phyloP scores from a whole-genome alignment of 306 rosid species.

The Prunus armeniaca region DNA sequence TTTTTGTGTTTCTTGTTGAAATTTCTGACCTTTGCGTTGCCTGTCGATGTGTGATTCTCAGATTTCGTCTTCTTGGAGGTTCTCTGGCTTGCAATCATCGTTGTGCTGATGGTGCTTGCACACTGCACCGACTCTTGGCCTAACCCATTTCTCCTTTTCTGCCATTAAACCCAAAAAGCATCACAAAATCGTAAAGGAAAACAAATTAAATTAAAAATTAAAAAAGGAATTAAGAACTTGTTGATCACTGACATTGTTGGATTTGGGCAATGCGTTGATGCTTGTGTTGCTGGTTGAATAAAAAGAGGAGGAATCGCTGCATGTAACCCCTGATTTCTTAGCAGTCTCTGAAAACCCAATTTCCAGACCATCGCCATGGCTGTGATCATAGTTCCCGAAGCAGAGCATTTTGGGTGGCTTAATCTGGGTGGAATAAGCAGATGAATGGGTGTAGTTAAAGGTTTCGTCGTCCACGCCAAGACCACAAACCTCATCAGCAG shows the following conservation, averaged over 20 bases:
- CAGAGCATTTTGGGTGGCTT: constrained; percentile 70
- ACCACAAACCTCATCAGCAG: constrained; percentile 39
- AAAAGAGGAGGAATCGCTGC: constrained; percentile 56
- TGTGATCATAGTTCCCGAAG: constrained; percentile 36
- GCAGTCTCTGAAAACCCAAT: constrained; percentile 21
- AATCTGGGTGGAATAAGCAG: constrained; percentile 34
- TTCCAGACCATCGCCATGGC: background rate
- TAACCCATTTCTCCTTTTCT: constrained; percentile 60
- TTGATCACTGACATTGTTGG: constrained; percentile 36
- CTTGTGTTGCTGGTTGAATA: constrained; percentile 50
- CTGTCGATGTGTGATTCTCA: constrained; percentile 35
- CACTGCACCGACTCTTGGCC: constrained; percentile 29
- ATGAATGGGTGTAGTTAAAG: constrained; percentile 24
- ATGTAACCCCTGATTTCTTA: constrained; percentile 53
- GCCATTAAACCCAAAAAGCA: constrained; percentile 11
- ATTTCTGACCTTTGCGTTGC: constrained; percentile 61
- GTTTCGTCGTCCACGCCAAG: constrained; percentile 32
- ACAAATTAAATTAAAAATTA: background rate
- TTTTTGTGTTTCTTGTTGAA: background rate
- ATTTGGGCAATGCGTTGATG: constrained; percentile 27
- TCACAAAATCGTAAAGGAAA: background rate
- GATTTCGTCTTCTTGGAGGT: constrained; percentile 49
- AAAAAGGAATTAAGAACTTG: background rate
- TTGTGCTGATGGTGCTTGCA: constrained; percentile 6
- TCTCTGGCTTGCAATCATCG: constrained; percentile 32